Percentiles rank a stretch among this genome's conserved stretches.
phyloP scores from a whole-genome alignment of 805 yeast genomes.

The Wickerhamiella slavikovae region DNA sequence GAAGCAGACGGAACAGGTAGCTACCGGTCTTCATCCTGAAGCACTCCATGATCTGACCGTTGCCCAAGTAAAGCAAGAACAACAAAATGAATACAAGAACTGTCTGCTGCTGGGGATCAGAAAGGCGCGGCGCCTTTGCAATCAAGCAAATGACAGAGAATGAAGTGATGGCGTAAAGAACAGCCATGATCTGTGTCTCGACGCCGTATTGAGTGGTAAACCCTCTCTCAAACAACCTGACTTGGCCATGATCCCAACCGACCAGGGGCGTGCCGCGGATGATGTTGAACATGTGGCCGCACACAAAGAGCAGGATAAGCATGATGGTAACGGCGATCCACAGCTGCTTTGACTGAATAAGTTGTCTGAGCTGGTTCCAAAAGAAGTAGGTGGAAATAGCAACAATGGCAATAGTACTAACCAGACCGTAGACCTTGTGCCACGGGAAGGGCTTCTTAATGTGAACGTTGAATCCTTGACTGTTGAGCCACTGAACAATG shows the following conservation, averaged over 20 bases:
- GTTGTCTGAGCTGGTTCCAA: slow-evolving; percentile 17
- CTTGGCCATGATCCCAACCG: slow-evolving; percentile 21
- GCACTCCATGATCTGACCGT: slow-evolving; percentile 40
- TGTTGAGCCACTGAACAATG: slow-evolving; percentile 8
- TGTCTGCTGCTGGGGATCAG: slow-evolving; percentile 27
- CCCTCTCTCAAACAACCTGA: slow-evolving; percentile 37
- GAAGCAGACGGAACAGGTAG: slow-evolving; percentile 48
- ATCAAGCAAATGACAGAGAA: slow-evolving; percentile 37
- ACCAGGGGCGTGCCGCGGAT: slow-evolving; percentile 50
- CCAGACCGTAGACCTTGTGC: slow-evolving; percentile 7
- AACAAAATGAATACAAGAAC: slow-evolving; percentile 27
- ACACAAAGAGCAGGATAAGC: slow-evolving; percentile 44
- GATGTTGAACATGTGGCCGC: slow-evolving; percentile 87
- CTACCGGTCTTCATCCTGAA: slow-evolving; percentile 53
- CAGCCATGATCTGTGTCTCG: slow-evolving; percentile 73
- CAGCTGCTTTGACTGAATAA: slow-evolving; percentile 31
- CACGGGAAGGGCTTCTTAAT: slow-evolving; percentile 18
- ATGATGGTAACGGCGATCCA: slow-evolving; percentile 61
- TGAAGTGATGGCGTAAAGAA: slow-evolving; percentile 36
- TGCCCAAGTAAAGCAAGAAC: slow-evolving; percentile 30
- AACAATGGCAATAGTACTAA: slow-evolving; percentile 6
- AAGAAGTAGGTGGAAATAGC: slow-evolving; percentile 4
- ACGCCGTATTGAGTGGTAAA: slow-evolving; percentile 65
- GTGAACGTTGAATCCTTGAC: slow-evolving; percentile 12
- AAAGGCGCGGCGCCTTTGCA: slow-evolving; percentile 31